A percentile compares a stretch with the other conserved stretches of the same genome.
These are phyloP conservation scores for Nemania serpens DNA, from an alignment of 2,329 filamentous ascomycete genomes.

Conservation along the genomic window DNA sequence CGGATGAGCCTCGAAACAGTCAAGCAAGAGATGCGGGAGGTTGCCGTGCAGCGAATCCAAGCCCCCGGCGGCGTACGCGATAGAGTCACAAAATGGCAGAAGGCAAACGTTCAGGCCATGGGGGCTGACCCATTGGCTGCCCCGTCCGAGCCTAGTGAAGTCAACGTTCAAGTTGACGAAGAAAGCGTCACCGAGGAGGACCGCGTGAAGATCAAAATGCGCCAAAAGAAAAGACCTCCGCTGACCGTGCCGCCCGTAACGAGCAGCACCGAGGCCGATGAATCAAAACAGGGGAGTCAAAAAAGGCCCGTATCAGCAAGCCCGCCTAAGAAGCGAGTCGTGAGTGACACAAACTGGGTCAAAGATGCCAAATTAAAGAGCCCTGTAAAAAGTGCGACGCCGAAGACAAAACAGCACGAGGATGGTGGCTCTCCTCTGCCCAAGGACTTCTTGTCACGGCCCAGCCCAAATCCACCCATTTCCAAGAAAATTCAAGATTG, in stretches of 20 bases:
- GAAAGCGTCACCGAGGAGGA: conserved; percentile 66
- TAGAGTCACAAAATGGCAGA: conserved; percentile 85
- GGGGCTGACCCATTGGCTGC: conserved; percentile 56
- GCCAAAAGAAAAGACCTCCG: conserved; percentile 49
- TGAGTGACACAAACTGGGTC: conserved; percentile 92
- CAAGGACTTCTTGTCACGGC: conserved; percentile 60
- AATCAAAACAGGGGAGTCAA: conserved; percentile 42
- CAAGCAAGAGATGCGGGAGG: conserved; percentile 64
- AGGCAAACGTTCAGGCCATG: conserved; percentile 71
- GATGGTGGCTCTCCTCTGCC: conserved; percentile 54
- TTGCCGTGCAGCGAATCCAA: conserved; percentile 61
- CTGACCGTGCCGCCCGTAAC: conserved; percentile 40
- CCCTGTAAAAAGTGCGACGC: conserved; percentile 49
- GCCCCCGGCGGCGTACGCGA: conserved; percentile 72
- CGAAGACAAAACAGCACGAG: conserved; percentile 41
- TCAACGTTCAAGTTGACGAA: conserved; percentile 64
- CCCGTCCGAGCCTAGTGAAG: conserved; percentile 63
- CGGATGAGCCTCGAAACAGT: conserved; percentile 64
- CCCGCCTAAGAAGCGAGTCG: conserved; percentile 86
- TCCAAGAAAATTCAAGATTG: conserved; percentile 66
- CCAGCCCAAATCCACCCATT: conserved; percentile 59
- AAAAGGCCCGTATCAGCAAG: conserved; percentile 52
- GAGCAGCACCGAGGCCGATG: conserved; percentile 37
- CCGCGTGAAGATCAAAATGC: conserved; percentile 60
- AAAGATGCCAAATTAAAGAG: conserved; percentile 61